phyloP scores from a whole-genome alignment of 768 basidiomycete species.

The Boletellus sp. region DNA sequence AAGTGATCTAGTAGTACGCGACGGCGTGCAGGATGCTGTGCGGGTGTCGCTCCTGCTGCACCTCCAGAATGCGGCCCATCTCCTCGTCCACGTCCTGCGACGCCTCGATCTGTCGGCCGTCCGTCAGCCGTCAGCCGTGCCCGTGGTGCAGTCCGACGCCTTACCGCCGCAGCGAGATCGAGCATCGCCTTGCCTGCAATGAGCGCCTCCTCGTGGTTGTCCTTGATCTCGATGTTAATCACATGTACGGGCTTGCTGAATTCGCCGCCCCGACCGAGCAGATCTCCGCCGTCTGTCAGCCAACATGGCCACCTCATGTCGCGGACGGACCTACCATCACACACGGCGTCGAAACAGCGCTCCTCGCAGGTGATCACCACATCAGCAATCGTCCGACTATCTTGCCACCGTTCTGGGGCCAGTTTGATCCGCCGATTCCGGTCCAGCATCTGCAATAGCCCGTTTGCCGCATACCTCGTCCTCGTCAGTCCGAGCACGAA shows the following conservation, averaged over 20 bases:
- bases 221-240: constrained; percentile 97
- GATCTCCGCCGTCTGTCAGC: constrained; percentile 47
- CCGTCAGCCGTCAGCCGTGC: constrained; percentile 5
- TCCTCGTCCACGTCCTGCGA: constrained; percentile 87
- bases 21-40: constrained; percentile 90
- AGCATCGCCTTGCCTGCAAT: constrained; percentile 95
- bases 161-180: constrained; percentile 83
- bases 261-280: constrained; percentile 84
- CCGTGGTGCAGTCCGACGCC: constrained; percentile 27
- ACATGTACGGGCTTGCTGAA: constrained; percentile 92
- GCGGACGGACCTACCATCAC: constrained; percentile 69
- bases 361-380: constrained; percentile 99
- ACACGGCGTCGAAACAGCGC: constrained; percentile 96
- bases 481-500: constrained; percentile 12
- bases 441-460: constrained; percentile 93
- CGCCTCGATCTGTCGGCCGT: constrained; percentile 66
- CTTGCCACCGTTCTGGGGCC: constrained; percentile 97
- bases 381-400: constrained; percentile 84
- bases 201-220: constrained; percentile 97
- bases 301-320: constrained; percentile 7
- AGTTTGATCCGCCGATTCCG: constrained; percentile 87
- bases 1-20: constrained; percentile 73
- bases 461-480: constrained; percentile 86
- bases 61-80: constrained; percentile 80
- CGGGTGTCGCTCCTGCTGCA: constrained; percentile 86